Percentiles rank a stretch among this genome's conserved stretches.
phyloP scores from a whole-genome alignment of 148 eudicot genomes.

The Nepenthes gracilis region DNA sequence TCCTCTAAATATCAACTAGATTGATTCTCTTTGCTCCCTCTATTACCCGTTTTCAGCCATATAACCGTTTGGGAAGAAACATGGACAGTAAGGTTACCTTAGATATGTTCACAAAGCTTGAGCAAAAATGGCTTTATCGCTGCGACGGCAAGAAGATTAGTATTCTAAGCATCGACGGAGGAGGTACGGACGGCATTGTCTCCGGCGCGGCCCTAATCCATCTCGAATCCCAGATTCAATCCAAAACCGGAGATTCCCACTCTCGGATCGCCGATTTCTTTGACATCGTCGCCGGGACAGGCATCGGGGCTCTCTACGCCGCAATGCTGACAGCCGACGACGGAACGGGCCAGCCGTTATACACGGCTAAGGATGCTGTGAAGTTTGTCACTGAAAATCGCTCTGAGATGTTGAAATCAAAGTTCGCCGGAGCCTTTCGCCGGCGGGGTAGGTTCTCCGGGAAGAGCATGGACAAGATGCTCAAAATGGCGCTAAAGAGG shows the following conservation, averaged over 20 bases:
- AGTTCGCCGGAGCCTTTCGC: background rate
- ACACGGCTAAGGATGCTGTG: constrained; percentile 41
- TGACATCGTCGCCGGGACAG: constrained; percentile 65
- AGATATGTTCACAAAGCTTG: constrained; percentile 44
- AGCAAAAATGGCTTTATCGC: constrained; percentile 41
- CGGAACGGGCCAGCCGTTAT: constrained; percentile 46
- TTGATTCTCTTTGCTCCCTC: no score
- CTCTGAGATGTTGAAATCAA: constrained; percentile 22
- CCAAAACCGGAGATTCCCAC: constrained; percentile 42
- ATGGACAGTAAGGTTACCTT: constrained; percentile 6
- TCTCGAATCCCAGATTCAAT: constrained; percentile 56
- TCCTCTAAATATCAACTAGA: no score
- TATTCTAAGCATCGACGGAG: constrained; percentile 76
- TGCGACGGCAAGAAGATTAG: constrained; percentile 16
- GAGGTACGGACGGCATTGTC: constrained; percentile 47
- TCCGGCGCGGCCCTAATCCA: constrained; percentile 52
- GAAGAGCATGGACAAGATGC: constrained; percentile 32
- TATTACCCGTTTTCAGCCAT: no score
- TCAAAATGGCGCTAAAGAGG: constrained; percentile 14
- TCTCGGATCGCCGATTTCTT: constrained; percentile 52
- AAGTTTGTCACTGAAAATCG: constrained; percentile 27
- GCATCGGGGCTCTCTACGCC: constrained; percentile 61
- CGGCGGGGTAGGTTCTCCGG: constrained; percentile 39
- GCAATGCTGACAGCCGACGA: constrained; percentile 50
- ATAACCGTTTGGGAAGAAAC: no score